Conservation (phyloP, 2,329 filamentous ascomycete species). For the Talaromyces sp. region DNA sequence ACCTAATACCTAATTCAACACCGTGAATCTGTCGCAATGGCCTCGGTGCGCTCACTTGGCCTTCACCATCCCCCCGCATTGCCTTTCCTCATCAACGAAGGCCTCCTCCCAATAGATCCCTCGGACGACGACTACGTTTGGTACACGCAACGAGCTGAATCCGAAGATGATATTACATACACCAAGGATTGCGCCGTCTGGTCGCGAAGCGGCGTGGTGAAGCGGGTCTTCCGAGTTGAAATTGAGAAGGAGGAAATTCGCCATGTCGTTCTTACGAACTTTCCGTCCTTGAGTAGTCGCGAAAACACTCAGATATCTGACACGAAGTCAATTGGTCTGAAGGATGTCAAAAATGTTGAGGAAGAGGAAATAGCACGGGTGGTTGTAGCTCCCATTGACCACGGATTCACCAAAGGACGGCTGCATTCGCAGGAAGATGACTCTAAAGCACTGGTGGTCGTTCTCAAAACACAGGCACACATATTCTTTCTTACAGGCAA, state of each 20-base stretch:
- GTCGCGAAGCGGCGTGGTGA: slow-evolving; percentile 80
- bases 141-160: slow-evolving; percentile 55
- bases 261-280: slow-evolving; percentile 83
- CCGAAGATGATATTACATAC: slow-evolving; percentile 71
- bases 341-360: background rate
- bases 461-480: slow-evolving; percentile 88
- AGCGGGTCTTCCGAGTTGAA: slow-evolving; percentile 80
- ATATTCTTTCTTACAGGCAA: slow-evolving; percentile 87
- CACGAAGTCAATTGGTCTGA: background rate
- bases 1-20: background rate
- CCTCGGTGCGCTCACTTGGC: slow-evolving; percentile 83
- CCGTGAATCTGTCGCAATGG: slow-evolving; percentile 58
- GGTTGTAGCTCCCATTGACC: slow-evolving; percentile 23
- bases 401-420: background rate
- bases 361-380: slow-evolving; percentile 7
- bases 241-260: slow-evolving; percentile 79
- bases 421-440: slow-evolving; percentile 16
- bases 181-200: slow-evolving; percentile 77
- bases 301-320: background rate
- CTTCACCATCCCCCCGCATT: slow-evolving; percentile 84
- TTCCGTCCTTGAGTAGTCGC: slow-evolving; percentile 52
- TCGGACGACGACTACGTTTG: slow-evolving; percentile 66
- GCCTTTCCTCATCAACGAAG: slow-evolving; percentile 76
- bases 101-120: slow-evolving; percentile 67
- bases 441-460: slow-evolving; percentile 73